Evolutionary conservation across 1,139 yeast species (phyloP).

Genomic region (Arxiozyma slooffiae): DNA sequence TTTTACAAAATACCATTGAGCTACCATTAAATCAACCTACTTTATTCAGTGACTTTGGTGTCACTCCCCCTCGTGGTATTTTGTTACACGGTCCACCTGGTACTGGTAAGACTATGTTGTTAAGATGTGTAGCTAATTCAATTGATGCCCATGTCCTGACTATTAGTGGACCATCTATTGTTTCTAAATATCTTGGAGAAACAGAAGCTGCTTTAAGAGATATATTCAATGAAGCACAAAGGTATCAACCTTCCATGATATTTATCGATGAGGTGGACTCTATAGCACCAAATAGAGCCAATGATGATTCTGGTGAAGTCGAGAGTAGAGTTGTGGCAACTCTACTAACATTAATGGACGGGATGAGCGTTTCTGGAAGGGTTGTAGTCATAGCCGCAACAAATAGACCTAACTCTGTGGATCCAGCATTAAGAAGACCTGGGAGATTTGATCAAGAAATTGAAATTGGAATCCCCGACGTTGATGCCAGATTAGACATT

Average conservation of each 20-base stretch:
- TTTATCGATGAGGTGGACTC: constrained; percentile 92
- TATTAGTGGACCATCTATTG: constrained; percentile 85
- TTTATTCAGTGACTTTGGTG: constrained; percentile 74
- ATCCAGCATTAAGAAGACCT: constrained; percentile 81
- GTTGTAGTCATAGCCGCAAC: constrained; percentile 76
- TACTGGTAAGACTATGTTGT: constrained; percentile 87
- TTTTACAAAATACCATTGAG: constrained; percentile 59
- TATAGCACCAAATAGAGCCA: constrained; percentile 68
- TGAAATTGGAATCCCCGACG: constrained; percentile 72
- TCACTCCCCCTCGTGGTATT: constrained; percentile 83
- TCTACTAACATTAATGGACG: constrained; percentile 78
- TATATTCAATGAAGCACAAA: constrained; percentile 74
- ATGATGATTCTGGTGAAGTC: constrained; percentile 82
- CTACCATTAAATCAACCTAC: constrained; percentile 73
- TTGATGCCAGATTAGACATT: constrained; percentile 54
- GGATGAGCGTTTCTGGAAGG: constrained; percentile 60
- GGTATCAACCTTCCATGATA: constrained; percentile 76
- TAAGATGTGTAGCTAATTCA: constrained; percentile 70
- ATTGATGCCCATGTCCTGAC: constrained; percentile 69
- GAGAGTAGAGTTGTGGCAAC: constrained; percentile 89
- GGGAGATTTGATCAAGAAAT: constrained; percentile 88
- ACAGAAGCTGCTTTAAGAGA: constrained; percentile 77
- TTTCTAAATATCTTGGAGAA: constrained; percentile 86
- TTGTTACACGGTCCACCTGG: constrained; percentile 95
- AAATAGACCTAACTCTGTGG: constrained; percentile 71